phyloP scores from a whole-genome alignment of 1,284 basidiomycete genomes.

The Papiliotrema fonsecae region DNA sequence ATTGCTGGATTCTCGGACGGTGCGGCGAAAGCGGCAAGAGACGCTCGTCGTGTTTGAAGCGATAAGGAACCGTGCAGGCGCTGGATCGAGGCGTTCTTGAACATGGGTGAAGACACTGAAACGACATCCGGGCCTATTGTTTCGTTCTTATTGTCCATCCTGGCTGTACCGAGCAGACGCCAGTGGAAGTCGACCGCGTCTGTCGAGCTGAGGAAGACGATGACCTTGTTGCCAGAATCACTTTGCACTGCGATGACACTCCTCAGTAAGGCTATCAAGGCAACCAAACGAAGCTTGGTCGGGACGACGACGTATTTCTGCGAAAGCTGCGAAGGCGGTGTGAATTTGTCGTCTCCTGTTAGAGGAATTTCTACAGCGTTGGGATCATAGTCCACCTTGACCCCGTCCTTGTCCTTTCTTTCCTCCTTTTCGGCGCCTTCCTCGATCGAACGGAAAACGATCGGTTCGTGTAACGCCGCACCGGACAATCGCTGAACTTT shows the following conservation, averaged over 20 bases:
- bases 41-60: conserved; percentile 71
- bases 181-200: conserved; percentile 98
- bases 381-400: conserved; percentile 22
- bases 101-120: conserved; percentile 63
- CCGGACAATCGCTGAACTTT: conserved; percentile 92
- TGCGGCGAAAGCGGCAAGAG: conserved; percentile 73
- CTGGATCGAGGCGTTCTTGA: conserved; percentile 77
- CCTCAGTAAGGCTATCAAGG: conserved; percentile 78
- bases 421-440: conserved; percentile 15
- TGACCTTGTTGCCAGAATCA: conserved; percentile 56
- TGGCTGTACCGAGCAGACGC: conserved; percentile 71
- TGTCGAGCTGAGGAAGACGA: conserved; percentile 94
- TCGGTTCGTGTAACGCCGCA: conserved; percentile 59
- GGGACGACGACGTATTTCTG: conserved; percentile 92
- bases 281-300: conserved; percentile 86
- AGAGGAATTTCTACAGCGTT: conserved; percentile 14
- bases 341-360: conserved; percentile 60
- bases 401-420: conserved; percentile 22
- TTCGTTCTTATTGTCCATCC: conserved; percentile 58
- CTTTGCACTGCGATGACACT: conserved; percentile 57
- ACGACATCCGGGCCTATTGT: conserved; percentile 47
- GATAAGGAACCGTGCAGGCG: conserved; percentile 93
- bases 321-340: conserved; percentile 88
- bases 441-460: conserved; percentile 46
- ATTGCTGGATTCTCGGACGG: conserved; percentile 54